Evolutionary conservation across 106 monocot genomes (phyloP), one percentile per base, ranked within the genome.

Genomic region (Apostasia ramifera): DNA sequence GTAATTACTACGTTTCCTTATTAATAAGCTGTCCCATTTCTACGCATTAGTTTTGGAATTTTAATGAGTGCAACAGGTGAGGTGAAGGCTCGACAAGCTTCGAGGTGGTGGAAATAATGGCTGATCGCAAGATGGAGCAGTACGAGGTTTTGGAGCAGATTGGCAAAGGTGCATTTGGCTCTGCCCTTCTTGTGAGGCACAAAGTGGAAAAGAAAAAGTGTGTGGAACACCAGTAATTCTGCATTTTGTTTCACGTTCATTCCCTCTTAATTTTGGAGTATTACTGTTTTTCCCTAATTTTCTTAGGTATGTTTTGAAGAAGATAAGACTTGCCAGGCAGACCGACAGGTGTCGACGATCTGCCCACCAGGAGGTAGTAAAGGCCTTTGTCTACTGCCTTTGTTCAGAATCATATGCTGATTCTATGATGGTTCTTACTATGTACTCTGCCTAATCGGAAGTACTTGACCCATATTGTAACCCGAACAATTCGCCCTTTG

Each of bases 141-240:
- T 98, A 98, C 70, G 97, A 98, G 76, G 83, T 98, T 46, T 79
- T 98, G 72, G 97, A 98, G 87, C 97, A 98, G 83, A 98, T 98
- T 56, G 97, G 97, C 63, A 98, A 92, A 66, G 97, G 97, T 39
- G 89, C 97, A 43, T 98, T 98, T 59, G 97, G 97, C 26, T 98
- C 97, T 45, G 92, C 97, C 11, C 79, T 92, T 55, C 79, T 98
- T 12, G 97, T 98, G 64, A 83, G 82, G 85, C 97, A 98, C 62
- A 98, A 85, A 48, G 68, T 76, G 41, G 85, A 86, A 61, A 86
- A 73, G 68, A 86, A 86, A 59, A 86, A 72, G 85, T 86, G 64
- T 73, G 72, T 44, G 15, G 67, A 59, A 42, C 49, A 13, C 51
- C 67, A 8, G 51, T 40, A 12, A 40, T 15, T 40, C 59, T 73